Evolutionary conservation across 2,329 filamentous ascomycete genomes (phyloP).

Genomic region (Trichoderma gracile): DNA sequence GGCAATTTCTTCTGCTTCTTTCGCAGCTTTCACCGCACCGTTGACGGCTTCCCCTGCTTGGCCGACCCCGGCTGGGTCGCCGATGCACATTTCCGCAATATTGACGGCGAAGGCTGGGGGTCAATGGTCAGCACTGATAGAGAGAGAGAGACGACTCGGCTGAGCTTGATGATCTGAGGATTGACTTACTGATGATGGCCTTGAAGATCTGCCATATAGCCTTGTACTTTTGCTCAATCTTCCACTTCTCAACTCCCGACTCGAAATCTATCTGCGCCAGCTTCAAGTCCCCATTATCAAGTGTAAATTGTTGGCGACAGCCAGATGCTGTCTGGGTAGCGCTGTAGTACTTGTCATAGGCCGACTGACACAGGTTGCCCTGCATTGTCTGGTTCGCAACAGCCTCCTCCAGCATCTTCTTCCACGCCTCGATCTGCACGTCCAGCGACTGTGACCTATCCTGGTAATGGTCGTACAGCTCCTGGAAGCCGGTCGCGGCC

Average conservation of each 20-base stretch:
- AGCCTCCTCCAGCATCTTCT: not conserved
- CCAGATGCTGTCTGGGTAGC: not conserved
- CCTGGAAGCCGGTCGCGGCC: not conserved
- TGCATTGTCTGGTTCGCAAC: not conserved
- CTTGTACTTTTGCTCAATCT: not conserved
- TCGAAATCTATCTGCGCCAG: not conserved
- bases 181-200: not conserved
- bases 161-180: too few species aligned
- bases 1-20: not conserved
- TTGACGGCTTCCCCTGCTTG: not conserved
- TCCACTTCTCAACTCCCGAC: not conserved
- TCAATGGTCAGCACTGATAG: too few species aligned
- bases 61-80: not conserved
- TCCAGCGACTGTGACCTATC: not conserved
- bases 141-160: not conserved
- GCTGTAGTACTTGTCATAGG: not conserved
- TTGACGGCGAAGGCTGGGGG: not conserved
- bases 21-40: not conserved
- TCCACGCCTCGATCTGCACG: not conserved
- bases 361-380: not conserved
- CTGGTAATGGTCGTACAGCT: not conserved
- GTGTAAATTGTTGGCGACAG: not conserved
- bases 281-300: not conserved
- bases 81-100: not conserved
- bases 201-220: not conserved